phyloP scores from a whole-genome alignment of 345 rosid genomes.

The Firmiana major region DNA sequence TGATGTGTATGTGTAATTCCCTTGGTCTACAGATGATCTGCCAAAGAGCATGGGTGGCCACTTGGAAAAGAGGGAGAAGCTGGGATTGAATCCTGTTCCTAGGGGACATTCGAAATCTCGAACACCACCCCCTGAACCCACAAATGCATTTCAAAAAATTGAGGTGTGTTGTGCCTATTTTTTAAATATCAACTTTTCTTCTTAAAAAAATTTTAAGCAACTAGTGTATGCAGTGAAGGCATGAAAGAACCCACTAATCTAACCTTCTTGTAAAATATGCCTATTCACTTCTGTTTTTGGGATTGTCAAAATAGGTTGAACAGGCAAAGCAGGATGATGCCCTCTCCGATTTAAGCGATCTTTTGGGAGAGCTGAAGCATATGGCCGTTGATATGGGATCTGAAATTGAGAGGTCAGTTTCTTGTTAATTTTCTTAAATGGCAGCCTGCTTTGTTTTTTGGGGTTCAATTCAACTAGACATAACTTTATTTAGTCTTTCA shows the following conservation, averaged over 20 bases:
- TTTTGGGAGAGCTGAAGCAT: conserved; percentile 66
- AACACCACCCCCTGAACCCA: conserved; percentile 50
- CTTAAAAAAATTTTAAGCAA: background rate
- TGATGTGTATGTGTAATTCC: background rate
- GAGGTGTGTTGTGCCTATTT: conserved; percentile 37
- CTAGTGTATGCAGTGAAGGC: background rate
- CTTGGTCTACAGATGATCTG: conserved; percentile 50
- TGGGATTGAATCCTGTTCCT: conserved; percentile 61
- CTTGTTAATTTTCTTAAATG: background rate
- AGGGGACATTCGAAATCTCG: conserved; percentile 40
- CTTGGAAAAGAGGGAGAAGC: conserved; percentile 75
- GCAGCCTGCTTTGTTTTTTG: background rate
- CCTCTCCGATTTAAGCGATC: conserved; percentile 58
- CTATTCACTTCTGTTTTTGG: background rate
- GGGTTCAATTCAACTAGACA: background rate
- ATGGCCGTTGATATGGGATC: conserved; percentile 91
- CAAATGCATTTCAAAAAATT: conserved; percentile 69
- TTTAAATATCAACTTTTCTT: background rate
- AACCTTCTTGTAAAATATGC: background rate
- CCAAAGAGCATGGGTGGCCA: conserved; percentile 54
- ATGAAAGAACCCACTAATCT: background rate
- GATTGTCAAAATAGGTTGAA: conserved; percentile 49
- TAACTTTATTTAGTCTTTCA: background rate
- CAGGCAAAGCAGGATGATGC: conserved; percentile 79
- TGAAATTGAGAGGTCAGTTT: conserved; percentile 66